Base-by-base conservation (phyloP, 2,329 filamentous ascomycete species). In the Apiospora kogelbergensis region DNA sequence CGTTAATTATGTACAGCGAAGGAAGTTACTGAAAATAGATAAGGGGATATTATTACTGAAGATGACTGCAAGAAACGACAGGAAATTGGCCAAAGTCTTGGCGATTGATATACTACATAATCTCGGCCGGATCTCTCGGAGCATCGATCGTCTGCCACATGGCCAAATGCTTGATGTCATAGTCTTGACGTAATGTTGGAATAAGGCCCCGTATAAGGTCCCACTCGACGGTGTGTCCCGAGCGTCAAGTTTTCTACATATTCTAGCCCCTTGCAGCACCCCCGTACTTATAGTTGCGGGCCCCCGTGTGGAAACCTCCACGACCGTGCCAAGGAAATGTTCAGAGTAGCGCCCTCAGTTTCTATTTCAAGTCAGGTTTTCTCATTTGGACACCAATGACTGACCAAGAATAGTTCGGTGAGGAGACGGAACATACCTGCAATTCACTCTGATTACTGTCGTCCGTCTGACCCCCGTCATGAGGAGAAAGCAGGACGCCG, bases 381-480 rank as follows among this genome's bases (percentile, higher is more conserved):
- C n/a, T 64, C 22, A 5, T 41, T n/a, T n/a, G n/a, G 22, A 24
- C 20, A 33, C 20, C 57, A 33, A 33, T 33, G n/a, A n/a, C n/a
- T 15, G 24, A 15, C n/a, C 9, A 57, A 30, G n/a, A 26, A 37
- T 6, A 24, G 20, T 2, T 7, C 6, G 33, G 7, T 3, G 20
- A 26, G n/a, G n/a, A n/a, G n/a, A n/a, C 20, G 37, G 6, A 6
- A 24, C 57, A n/a, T 45, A 65, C 67, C 67, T 68, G 53, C 4
- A 68, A 30, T 20, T 68, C 57, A 22, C 57, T 65, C 33, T 45
- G 41, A 13, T 65, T 65, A 22, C 26, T 63, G 3, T 67, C 66
- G n/a, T 69, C 68, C 3, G 66, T 65, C 65, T 67, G 37, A 20
- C 17, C 40, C 26, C 66, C 68, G 37, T 69, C 66, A 40, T 69